A percentile compares a stretch with the other conserved stretches of the same genome.
Conservation (phyloP, 1,284 basidiomycete species). For the Heterobasidion annosum region DNA sequence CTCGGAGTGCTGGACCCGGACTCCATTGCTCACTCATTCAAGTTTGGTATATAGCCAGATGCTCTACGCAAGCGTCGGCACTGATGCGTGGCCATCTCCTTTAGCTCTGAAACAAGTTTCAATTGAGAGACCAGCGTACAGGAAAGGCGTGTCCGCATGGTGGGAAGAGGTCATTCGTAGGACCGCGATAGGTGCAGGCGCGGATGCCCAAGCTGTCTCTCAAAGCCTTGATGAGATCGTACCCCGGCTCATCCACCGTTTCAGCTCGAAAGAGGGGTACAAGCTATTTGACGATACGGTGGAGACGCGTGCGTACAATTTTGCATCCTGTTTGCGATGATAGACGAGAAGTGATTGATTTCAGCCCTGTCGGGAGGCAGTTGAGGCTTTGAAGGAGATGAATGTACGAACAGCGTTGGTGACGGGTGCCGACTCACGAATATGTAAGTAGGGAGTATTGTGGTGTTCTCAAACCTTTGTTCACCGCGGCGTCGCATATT, state of each 20-base stretch:
- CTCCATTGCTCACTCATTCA: constrained; percentile 53
- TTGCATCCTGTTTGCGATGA: neutral
- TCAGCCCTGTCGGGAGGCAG: constrained; percentile 21
- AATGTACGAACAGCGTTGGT: constrained; percentile 48
- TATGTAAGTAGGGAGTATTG: constrained; percentile 35
- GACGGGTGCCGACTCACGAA: constrained; percentile 63
- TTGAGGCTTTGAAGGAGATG: constrained; percentile 33
- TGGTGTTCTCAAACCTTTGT: too few species aligned
- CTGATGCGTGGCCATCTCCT: too few species aligned
- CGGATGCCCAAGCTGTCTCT: constrained; percentile 43
- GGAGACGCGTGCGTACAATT: constrained; percentile 40
- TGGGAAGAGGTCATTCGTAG: constrained; percentile 65
- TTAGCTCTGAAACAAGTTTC: constrained; percentile 59
- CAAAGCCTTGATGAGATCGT: constrained; percentile 42
- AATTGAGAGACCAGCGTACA: constrained; percentile 44
- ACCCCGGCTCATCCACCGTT: constrained; percentile 46
- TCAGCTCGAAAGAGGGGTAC: constrained; percentile 66
- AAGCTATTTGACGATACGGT: constrained; percentile 54
- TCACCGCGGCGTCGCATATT: too few species aligned
- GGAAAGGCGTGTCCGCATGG: constrained; percentile 46
- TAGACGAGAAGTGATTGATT: neutral
- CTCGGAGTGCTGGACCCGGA: constrained; percentile 48
- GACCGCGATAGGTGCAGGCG: constrained; percentile 68
- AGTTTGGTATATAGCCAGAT: constrained; percentile 34
- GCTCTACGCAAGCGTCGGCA: neutral